A percentile compares a stretch with the other conserved stretches of the same genome.
Evolutionary conservation across 1,284 basidiomycete genomes (phyloP).

Genomic region (Apiotrichum porosum): DNA sequence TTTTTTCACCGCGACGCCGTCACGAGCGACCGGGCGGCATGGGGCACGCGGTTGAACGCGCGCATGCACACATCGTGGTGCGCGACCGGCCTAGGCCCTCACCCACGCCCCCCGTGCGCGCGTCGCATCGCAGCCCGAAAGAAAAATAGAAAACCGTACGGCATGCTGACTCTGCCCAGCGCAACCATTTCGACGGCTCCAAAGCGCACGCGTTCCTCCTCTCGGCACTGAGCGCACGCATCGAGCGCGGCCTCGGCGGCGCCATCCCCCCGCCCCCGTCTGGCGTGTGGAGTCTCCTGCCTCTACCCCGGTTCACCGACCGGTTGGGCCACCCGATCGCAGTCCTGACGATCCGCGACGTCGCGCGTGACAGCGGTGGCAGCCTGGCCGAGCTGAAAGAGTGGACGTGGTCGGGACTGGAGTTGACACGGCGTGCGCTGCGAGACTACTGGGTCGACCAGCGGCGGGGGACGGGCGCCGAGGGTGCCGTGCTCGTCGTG

Average conservation of each 20-base stretch:
- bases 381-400: slow-evolving; percentile 39
- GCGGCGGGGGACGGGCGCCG: slow-evolving; percentile 25
- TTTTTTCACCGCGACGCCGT: background rate
- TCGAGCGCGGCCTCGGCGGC: slow-evolving; percentile 22
- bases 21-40: background rate
- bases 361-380: slow-evolving; percentile 30
- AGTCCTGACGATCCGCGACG: slow-evolving; percentile 37
- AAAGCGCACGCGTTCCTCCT: slow-evolving; percentile 30
- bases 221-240: slow-evolving; percentile 19
- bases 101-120: no score
- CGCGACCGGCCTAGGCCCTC: no score
- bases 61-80: no score
- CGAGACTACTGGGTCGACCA: slow-evolving; percentile 34
- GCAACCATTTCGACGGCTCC: slow-evolving; percentile 31
- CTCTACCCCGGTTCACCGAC: slow-evolving; percentile 32
- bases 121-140: no score
- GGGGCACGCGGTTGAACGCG: no score
- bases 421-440: slow-evolving; percentile 33
- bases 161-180: slow-evolving; percentile 19
- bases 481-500: slow-evolving; percentile 40
- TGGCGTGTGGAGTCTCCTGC: slow-evolving; percentile 36
- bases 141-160: no score
- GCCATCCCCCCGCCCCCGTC: slow-evolving; percentile 28
- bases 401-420: slow-evolving; percentile 45
- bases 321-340: slow-evolving; percentile 36